phyloP scores from a whole-genome alignment of 768 basidiomycete species.

The Kwoniella dendrophila region DNA sequence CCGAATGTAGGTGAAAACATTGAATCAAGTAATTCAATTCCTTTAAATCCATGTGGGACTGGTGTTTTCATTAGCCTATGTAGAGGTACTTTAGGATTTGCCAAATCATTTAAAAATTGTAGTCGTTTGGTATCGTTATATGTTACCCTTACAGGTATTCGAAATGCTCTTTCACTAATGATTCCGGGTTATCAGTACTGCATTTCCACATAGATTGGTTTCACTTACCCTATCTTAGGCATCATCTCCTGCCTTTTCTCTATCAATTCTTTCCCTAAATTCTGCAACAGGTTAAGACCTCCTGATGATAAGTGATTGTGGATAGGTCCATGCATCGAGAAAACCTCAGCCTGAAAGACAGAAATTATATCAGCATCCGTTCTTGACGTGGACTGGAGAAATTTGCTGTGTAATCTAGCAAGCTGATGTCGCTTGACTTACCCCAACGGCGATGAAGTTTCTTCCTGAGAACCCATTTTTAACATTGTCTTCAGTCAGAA shows the following conservation, averaged over 20 bases:
- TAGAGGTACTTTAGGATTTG: conserved; percentile 46
- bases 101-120: conserved; percentile 47
- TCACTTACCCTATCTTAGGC: conserved; percentile 43
- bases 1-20: conserved; percentile 44
- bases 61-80: conserved; percentile 42
- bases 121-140: conserved; percentile 49
- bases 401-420: neutral
- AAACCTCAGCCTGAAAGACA: conserved; percentile 39
- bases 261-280: conserved; percentile 38
- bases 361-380: neutral
- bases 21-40: conserved; percentile 46
- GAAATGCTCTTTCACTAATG: conserved; percentile 41
- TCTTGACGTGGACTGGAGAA: neutral
- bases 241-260: conserved; percentile 46
- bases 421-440: conserved; percentile 8
- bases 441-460: conserved; percentile 36
- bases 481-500: conserved; percentile 53
- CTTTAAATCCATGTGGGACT: conserved; percentile 51
- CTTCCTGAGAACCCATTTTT: conserved; percentile 50
- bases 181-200: neutral
- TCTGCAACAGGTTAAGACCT: conserved; percentile 39
- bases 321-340: conserved; percentile 52
- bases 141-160: conserved; percentile 48
- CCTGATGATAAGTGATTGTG: conserved; percentile 39
- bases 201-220: neutral